Conservation (phyloP, 768 basidiomycete genomes). For the Amanita rimosa region DNA sequence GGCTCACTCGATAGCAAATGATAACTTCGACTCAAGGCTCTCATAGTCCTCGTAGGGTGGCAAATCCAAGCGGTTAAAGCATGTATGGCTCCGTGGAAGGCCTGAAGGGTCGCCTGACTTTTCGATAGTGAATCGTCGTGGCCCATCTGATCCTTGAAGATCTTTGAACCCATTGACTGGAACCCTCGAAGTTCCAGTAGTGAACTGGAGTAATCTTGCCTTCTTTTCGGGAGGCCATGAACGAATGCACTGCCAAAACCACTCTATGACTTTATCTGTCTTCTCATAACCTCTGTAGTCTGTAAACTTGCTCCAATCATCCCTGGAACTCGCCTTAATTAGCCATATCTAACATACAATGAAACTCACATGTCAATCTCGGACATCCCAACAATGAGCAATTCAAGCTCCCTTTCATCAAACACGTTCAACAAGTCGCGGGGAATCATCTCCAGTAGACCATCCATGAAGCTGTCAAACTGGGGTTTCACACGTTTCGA, state of each 20-base stretch:
- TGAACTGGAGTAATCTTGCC: conserved; percentile 79
- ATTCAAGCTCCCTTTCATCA: conserved; percentile 82
- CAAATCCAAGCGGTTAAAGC: conserved; percentile 84
- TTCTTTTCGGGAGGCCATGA: conserved; percentile 88
- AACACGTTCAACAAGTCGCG: conserved; percentile 80
- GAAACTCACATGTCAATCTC: conserved; percentile 72
- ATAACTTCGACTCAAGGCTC: conserved; percentile 75
- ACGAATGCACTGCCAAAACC: conserved; percentile 93
- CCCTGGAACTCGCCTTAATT: conserved; percentile 27
- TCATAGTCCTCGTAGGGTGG: conserved; percentile 87
- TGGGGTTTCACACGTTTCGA: conserved; percentile 73
- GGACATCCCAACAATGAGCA: conserved; percentile 88
- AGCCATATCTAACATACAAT: background rate
- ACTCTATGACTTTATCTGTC: conserved; percentile 81
- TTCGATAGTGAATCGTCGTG: conserved; percentile 88
- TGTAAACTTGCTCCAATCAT: conserved; percentile 91
- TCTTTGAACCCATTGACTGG: conserved; percentile 95
- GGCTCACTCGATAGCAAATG: conserved; percentile 73
- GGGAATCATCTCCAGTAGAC: conserved; percentile 77
- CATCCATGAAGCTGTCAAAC: conserved; percentile 77
- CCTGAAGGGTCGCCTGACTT: conserved; percentile 87
- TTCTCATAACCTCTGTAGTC: conserved; percentile 86
- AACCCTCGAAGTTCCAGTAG: conserved; percentile 75
- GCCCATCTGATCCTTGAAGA: conserved; percentile 87
- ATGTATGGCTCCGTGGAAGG: conserved; percentile 85